Conservation (phyloP, 164 flowering plant genomes). For the Chloranthus sessilifolius region DNA sequence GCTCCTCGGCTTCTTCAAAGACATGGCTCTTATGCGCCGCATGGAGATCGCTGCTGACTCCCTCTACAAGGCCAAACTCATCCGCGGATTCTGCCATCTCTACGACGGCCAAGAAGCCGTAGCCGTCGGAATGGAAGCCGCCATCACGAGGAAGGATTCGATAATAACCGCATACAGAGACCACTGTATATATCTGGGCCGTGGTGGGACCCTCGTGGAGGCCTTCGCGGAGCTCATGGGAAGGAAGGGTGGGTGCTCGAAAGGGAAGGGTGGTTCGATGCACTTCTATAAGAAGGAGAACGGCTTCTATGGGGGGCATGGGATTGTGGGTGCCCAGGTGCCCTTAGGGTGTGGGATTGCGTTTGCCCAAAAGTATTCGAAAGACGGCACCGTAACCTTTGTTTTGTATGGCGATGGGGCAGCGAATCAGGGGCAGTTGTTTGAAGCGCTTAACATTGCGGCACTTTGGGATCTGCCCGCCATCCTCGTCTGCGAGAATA, state of each 20-base stretch:
- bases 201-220: constrained; percentile 75
- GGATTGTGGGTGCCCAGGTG: constrained; percentile 97
- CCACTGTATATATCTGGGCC: constrained; percentile 75
- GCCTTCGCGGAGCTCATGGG: constrained; percentile 92
- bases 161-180: constrained; percentile 95
- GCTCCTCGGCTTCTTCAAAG: constrained; percentile 65
- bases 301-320: constrained; percentile 94
- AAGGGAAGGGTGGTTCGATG: constrained; percentile 97
- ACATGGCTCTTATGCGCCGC: constrained; percentile 84
- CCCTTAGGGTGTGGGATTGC: constrained; percentile 88
- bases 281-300: constrained; percentile 87
- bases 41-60: constrained; percentile 98
- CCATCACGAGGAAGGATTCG: constrained; percentile 71
- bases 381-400: constrained; percentile 72
- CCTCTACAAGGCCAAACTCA: constrained; percentile 87
- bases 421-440: constrained; percentile 97
- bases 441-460: constrained; percentile 90
- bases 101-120: constrained; percentile 99
- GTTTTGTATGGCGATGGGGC: constrained; percentile 95
- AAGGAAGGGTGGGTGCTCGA: constrained; percentile 65
- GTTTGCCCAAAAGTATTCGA: constrained; percentile 79
- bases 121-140: constrained; percentile 92
- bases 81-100: constrained; percentile 95
- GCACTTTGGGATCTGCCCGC: constrained; percentile 97
- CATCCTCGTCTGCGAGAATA: constrained; percentile 94